Evolutionary conservation across 2,329 filamentous ascomycete genomes (phyloP).

Genomic region (Sclerotinia minor): DNA sequence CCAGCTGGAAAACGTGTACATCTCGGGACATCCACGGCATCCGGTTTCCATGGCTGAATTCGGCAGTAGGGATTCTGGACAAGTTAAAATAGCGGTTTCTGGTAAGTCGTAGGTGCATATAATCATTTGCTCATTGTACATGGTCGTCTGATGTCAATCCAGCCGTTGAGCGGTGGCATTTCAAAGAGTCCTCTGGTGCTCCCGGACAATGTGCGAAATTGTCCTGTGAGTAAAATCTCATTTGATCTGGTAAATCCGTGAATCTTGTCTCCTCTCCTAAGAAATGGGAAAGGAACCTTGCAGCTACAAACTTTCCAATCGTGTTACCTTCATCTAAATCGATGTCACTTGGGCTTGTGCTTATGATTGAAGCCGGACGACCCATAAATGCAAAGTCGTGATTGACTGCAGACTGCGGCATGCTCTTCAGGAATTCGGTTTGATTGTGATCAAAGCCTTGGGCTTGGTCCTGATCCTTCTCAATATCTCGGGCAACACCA

Average conservation of each 20-base stretch:
- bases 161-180: neutral
- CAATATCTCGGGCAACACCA: neutral
- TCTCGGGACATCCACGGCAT: neutral
- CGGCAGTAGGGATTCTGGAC: constrained; percentile 7
- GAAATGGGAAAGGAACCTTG: neutral
- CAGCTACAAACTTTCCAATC: neutral
- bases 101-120: neutral
- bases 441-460: neutral
- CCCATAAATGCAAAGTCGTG: constrained; percentile 14
- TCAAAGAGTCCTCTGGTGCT: neutral
- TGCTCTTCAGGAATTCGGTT: neutral
- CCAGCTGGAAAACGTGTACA: neutral
- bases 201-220: neutral
- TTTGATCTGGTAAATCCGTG: neutral
- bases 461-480: constrained; percentile 1
- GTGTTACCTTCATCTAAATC: constrained; percentile 16
- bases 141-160: neutral
- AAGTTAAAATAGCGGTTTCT: neutral
- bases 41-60: neutral
- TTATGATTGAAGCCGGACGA: constrained; percentile 5
- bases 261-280: neutral
- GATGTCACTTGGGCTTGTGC: constrained; percentile 8
- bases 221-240: neutral
- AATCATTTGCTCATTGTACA: neutral
- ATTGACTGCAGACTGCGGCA: neutral